phyloP scores from a whole-genome alignment of 1,284 basidiomycete genomes.

The Ceratobasidium sp. region DNA sequence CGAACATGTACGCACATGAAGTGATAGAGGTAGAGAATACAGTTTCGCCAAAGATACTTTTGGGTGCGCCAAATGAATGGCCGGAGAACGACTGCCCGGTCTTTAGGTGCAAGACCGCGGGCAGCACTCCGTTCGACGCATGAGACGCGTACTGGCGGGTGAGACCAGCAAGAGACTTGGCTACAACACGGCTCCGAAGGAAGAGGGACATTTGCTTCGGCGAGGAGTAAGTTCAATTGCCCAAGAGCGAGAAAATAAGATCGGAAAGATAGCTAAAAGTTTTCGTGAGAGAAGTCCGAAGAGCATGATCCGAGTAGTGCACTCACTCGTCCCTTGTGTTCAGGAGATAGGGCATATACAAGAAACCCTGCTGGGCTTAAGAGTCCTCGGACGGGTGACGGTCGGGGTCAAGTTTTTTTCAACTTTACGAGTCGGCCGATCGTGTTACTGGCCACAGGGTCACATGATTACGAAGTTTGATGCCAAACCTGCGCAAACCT shows the following conservation, averaged over 20 bases:
- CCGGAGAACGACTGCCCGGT: conserved; percentile 93
- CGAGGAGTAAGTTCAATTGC: conserved; percentile 60
- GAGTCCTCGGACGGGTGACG: background rate
- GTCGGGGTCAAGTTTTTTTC: conserved; percentile 14
- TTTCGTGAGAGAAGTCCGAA: conserved; percentile 6
- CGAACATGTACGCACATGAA: conserved; percentile 72
- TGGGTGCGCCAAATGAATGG: conserved; percentile 88
- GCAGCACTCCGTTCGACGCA: conserved; percentile 58
- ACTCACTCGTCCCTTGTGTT: conserved; percentile 41
- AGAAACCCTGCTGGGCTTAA: conserved; percentile 24
- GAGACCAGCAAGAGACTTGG: conserved; percentile 2
- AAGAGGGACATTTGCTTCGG: conserved; percentile 47
- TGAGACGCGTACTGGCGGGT: conserved; percentile 35
- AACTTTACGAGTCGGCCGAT: conserved; percentile 25
- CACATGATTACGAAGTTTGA: background rate
- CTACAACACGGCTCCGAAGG: conserved; percentile 52
- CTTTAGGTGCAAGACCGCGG: conserved; percentile 92
- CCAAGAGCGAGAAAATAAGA: conserved; percentile 82
- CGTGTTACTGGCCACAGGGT: no score
- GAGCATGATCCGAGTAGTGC: background rate
- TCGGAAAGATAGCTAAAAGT: conserved; percentile 76
- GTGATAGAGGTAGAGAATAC: conserved; percentile 99
- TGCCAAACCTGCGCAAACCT: conserved; percentile 13
- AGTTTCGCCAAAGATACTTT: conserved; percentile 93
- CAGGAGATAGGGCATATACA: conserved; percentile 42